phyloP scores from a whole-genome alignment of 192 early-diverging fungal genomes.

The Geosiphon pyriformis region DNA sequence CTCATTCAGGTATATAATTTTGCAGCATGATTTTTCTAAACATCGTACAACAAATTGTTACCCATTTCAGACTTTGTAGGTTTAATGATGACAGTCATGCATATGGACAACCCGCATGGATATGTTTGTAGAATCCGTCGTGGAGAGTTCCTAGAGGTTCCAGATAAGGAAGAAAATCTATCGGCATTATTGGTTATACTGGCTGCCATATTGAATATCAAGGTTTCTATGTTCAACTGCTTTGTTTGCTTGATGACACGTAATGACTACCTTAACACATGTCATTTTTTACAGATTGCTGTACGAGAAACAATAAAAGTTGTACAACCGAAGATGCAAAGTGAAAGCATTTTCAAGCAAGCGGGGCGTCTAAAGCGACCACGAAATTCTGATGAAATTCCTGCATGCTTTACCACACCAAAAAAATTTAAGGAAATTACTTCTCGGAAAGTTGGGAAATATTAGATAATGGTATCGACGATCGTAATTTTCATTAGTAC shows the following conservation, averaged over 20 bases:
- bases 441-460: too few species aligned
- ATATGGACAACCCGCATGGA: slow-evolving; percentile 19
- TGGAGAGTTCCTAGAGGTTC: slow-evolving; percentile 5
- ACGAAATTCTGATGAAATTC: background rate
- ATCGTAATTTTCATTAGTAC: too few species aligned
- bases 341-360: background rate
- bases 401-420: background rate
- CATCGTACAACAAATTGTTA: slow-evolving; percentile 8
- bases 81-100: slow-evolving; percentile 15
- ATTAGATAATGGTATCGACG: too few species aligned
- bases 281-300: slow-evolving; percentile 7
- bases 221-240: slow-evolving; percentile 8
- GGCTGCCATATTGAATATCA: slow-evolving; percentile 9
- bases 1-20: slow-evolving; percentile 15
- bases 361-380: background rate
- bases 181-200: slow-evolving; percentile 7
- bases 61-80: slow-evolving; percentile 7
- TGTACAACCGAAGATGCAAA: background rate
- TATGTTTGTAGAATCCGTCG: background rate
- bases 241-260: background rate
- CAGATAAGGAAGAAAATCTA: slow-evolving; percentile 13
- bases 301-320: background rate
- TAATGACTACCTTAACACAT: background rate
- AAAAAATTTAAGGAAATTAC: background rate
- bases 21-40: slow-evolving; percentile 1